Conservation (phyloP, 768 basidiomycete species). For the Lyophyllum semitale region DNA sequence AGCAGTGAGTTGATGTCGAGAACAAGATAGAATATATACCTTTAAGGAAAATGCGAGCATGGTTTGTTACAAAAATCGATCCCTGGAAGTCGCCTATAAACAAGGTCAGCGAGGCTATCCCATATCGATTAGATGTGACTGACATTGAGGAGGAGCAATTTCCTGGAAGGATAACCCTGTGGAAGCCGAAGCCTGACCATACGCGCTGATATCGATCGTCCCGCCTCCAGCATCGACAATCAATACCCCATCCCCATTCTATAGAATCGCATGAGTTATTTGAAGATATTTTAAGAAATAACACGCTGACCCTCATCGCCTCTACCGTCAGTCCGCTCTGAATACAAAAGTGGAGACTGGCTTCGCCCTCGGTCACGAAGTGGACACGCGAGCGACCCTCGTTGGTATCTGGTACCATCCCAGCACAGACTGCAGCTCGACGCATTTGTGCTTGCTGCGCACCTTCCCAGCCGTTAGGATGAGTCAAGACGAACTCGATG, state of each 20-base stretch:
- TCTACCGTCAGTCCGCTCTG: slow-evolving; percentile 37
- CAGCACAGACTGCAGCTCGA: slow-evolving; percentile 44
- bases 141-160: slow-evolving; percentile 27
- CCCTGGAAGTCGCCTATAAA: slow-evolving; percentile 38
- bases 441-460: slow-evolving; percentile 52
- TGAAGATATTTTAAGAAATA: slow-evolving; percentile 1
- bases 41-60: slow-evolving; percentile 33
- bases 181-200: slow-evolving; percentile 32
- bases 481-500: slow-evolving; percentile 50
- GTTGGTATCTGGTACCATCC: slow-evolving; percentile 39
- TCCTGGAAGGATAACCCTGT: slow-evolving; percentile 38
- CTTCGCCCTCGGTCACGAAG: slow-evolving; percentile 59
- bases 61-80: slow-evolving; percentile 42
- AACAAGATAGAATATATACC: slow-evolving; percentile 32
- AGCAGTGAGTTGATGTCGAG: not conserved
- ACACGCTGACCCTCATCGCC: slow-evolving; percentile 19
- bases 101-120: not conserved
- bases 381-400: slow-evolving; percentile 41
- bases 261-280: slow-evolving; percentile 10
- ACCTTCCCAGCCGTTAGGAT: slow-evolving; percentile 62
- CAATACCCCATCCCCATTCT: slow-evolving; percentile 36
- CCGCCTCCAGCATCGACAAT: slow-evolving; percentile 58
- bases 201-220: slow-evolving; percentile 54
- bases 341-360: slow-evolving; percentile 53
- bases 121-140: not conserved